Percentiles rank a stretch among this genome's conserved stretches.
Evolutionary conservation across 768 basidiomycete species (phyloP).

Genomic region (Inosperma sp.): DNA sequence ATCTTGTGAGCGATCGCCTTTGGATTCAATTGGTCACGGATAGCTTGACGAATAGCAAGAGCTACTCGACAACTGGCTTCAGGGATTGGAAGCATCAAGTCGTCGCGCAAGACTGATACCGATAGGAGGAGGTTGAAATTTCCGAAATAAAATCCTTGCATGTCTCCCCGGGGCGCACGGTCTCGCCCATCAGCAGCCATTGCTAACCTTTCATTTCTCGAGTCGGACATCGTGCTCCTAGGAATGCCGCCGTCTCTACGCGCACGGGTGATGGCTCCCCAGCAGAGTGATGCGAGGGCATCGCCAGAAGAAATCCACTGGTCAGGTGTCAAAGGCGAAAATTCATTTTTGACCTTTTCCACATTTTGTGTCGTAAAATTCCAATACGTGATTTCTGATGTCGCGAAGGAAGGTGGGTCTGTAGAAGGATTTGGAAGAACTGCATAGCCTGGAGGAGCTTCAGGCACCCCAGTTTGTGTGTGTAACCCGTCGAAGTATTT

Average conservation of each 20-base stretch:
- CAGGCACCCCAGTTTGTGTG: not conserved
- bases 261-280: conserved; percentile 2
- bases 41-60: not conserved
- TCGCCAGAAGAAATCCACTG: conserved; percentile 5
- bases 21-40: not conserved
- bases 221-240: not conserved
- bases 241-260: not conserved
- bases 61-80: conserved; percentile 1
- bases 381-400: conserved; percentile 1
- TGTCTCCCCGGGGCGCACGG: not conserved
- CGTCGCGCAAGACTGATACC: not conserved
- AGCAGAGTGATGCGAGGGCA: conserved; percentile 6
- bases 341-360: conserved; percentile 1
- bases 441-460: not conserved
- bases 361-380: conserved; percentile 1
- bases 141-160: not conserved
- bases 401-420: not conserved
- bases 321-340: not conserved
- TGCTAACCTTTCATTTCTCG: not conserved
- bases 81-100: not conserved
- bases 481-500: conserved; percentile 5
- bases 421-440: not conserved
- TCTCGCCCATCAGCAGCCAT: conserved; percentile 2
- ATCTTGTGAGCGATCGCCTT: conserved; percentile 4
- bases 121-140: conserved; percentile 5